Evolutionary conservation across 2,329 filamentous ascomycete species (phyloP).

Genomic region (Aschersonia sp.): DNA sequence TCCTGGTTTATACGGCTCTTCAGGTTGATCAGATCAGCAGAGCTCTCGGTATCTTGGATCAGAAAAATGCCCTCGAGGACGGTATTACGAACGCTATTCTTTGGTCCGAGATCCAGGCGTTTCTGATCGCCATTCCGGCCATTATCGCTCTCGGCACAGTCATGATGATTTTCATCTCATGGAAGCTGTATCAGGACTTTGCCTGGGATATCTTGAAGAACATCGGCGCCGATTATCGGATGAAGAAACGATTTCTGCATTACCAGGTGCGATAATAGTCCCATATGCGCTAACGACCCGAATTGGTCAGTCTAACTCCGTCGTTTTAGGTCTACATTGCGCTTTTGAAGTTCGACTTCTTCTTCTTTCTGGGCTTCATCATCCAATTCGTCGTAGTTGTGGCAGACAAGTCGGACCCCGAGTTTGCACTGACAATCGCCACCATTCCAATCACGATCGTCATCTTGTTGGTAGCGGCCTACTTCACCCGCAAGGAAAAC

Average conservation of each 20-base stretch:
- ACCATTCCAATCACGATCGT: conserved; percentile 84
- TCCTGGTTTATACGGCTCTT: conserved; percentile 84
- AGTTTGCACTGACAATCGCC: conserved; percentile 75
- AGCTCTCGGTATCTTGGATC: conserved; percentile 44
- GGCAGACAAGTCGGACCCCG: conserved; percentile 48
- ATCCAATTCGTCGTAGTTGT: conserved; percentile 96
- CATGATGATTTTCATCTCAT: conserved; percentile 62
- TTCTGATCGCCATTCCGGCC: conserved; percentile 71
- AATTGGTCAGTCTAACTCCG: neutral
- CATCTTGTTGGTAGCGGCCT: conserved; percentile 74
- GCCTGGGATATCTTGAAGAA: conserved; percentile 99
- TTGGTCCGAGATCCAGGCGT: conserved; percentile 57
- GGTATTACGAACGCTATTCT: conserved; percentile 26
- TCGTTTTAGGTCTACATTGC: conserved; percentile 78
- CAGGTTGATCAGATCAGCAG: conserved; percentile 81
- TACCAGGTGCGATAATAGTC: conserved; percentile 57
- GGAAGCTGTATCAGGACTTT: conserved; percentile 97
- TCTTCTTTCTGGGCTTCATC: conserved; percentile 98
- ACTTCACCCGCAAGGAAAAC: conserved; percentile 73
- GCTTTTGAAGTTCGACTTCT: conserved; percentile 96
- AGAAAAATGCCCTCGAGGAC: conserved; percentile 27
- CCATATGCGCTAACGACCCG: neutral
- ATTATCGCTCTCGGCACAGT: conserved; percentile 67
- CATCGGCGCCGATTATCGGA: conserved; percentile 89
- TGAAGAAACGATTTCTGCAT: conserved; percentile 92